A percentile compares a stretch with the other conserved stretches of the same genome.
Conservation (phyloP, 306 rosid genomes). For the Prinsepia uniflora region DNA sequence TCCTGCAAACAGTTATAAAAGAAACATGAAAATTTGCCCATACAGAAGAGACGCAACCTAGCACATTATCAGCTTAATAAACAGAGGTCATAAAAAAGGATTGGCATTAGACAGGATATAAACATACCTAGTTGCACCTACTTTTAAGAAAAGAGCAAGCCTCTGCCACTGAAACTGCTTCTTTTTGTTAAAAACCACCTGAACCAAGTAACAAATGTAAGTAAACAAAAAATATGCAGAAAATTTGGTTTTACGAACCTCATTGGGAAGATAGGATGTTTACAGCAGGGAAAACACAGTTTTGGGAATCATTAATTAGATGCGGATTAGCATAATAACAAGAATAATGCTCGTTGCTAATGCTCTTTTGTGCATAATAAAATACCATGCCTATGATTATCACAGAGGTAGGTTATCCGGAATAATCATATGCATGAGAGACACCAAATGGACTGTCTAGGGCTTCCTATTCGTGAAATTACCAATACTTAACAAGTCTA, state of each 20-base stretch:
- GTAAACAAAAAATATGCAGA: background rate
- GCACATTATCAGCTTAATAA: background rate
- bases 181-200: conserved; percentile 83
- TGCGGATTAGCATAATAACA: background rate
- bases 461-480: background rate
- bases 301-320: background rate
- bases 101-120: background rate
- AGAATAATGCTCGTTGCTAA: background rate
- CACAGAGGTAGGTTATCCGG: background rate
- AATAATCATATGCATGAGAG: background rate
- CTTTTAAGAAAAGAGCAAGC: conserved; percentile 70
- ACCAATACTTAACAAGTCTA: conserved; percentile 2
- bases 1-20: conserved; percentile 48
- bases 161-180: conserved; percentile 87
- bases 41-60: background rate
- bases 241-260: background rate
- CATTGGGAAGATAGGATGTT: background rate
- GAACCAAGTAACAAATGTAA: conserved; percentile 19
- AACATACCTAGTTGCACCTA: conserved; percentile 80
- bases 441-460: conserved; percentile 1
- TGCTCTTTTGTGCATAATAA: background rate
- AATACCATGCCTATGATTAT: background rate
- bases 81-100: background rate
- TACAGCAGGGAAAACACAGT: background rate
- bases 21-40: conserved; percentile 4